phyloP scores from a whole-genome alignment of 441 rosid genomes.

The Populus hybrid region DNA sequence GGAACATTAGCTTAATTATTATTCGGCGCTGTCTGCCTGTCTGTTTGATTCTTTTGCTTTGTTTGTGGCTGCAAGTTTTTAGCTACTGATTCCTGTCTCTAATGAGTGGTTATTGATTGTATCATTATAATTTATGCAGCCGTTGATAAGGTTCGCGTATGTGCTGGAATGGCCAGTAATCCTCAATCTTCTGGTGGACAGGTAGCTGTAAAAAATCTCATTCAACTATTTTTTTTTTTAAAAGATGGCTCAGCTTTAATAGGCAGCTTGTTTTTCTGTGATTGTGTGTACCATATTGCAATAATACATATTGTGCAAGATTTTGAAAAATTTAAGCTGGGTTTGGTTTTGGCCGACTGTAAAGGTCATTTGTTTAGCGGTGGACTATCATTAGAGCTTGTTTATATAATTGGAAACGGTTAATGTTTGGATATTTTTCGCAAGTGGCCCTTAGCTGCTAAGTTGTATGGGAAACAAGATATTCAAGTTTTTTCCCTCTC shows the following conservation, averaged over 20 bases:
- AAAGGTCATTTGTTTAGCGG: not conserved
- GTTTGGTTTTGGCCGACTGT: not conserved
- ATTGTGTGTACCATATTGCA: not conserved
- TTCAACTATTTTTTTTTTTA: not conserved
- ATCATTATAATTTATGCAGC: slow-evolving; percentile 18
- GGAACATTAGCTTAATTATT: not conserved
- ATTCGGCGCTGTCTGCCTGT: not conserved
- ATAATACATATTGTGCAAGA: not conserved
- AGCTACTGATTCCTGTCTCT: not conserved
- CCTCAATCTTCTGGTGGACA: slow-evolving; percentile 64
- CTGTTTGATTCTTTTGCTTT: not conserved
- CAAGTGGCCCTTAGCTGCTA: not conserved
- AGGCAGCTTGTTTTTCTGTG: not conserved
- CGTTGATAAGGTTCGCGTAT: slow-evolving; percentile 21
- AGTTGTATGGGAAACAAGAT: not conserved
- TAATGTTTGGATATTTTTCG: not conserved
- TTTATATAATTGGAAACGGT: not conserved
- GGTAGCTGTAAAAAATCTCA: slow-evolving; percentile 28
- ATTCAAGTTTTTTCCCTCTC: not conserved
- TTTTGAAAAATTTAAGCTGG: not conserved
- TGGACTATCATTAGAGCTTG: not conserved
- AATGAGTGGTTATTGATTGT: not conserved
- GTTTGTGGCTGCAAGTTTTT: not conserved
- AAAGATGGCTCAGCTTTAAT: not conserved
- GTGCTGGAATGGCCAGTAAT: slow-evolving; percentile 63